These are phyloP conservation scores for Peniophora sp. DNA, from an alignment of 1,284 basidiomycete species.

Conservation along the genomic window DNA sequence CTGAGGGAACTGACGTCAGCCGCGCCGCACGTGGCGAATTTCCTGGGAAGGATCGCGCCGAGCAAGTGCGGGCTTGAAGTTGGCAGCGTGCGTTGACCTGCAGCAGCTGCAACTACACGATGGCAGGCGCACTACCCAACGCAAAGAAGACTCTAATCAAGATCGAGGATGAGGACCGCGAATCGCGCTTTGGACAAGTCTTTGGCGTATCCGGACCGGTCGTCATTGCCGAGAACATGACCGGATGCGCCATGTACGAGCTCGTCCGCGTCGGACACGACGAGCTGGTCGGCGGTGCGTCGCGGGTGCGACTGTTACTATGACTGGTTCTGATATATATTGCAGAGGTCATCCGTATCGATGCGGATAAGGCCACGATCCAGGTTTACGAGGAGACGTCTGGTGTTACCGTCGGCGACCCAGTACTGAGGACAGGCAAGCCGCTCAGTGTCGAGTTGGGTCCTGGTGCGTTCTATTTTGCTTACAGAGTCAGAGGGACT, in stretches of 20 bases:
- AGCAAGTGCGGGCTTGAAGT: too few relatives aligned
- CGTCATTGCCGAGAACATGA: slow-evolving; percentile 96
- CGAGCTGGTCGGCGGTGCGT: slow-evolving; percentile 88
- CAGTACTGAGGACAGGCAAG: slow-evolving; percentile 95
- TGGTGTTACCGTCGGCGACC: slow-evolving; percentile 96
- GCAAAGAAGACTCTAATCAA: slow-evolving; percentile 82
- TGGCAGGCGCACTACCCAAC: slow-evolving; percentile 90
- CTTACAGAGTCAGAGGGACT: background rate
- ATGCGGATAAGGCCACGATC: slow-evolving; percentile 94
- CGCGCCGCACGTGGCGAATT: too few relatives aligned
- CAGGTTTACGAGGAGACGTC: slow-evolving; percentile 99
- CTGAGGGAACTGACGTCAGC: too few relatives aligned
- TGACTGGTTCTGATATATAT: background rate
- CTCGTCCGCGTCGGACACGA: slow-evolving; percentile 94
- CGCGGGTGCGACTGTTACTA: background rate
- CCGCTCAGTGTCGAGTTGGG: slow-evolving; percentile 97
- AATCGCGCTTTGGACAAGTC: slow-evolving; percentile 85
- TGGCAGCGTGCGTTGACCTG: too few relatives aligned
- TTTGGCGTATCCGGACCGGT: slow-evolving; percentile 95
- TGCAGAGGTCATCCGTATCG: slow-evolving; percentile 94
- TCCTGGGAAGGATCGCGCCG: too few relatives aligned
- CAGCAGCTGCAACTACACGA: slow-evolving; percentile 20
- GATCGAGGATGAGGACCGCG: slow-evolving; percentile 84
- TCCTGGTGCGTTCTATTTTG: slow-evolving; percentile 54
- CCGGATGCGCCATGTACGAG: slow-evolving; percentile 95